Evolutionary conservation across 2,329 filamentous ascomycete species (phyloP), one percentile per base, ranked within the genome.

Genomic region (Colletotrichum brevisporum): DNA sequence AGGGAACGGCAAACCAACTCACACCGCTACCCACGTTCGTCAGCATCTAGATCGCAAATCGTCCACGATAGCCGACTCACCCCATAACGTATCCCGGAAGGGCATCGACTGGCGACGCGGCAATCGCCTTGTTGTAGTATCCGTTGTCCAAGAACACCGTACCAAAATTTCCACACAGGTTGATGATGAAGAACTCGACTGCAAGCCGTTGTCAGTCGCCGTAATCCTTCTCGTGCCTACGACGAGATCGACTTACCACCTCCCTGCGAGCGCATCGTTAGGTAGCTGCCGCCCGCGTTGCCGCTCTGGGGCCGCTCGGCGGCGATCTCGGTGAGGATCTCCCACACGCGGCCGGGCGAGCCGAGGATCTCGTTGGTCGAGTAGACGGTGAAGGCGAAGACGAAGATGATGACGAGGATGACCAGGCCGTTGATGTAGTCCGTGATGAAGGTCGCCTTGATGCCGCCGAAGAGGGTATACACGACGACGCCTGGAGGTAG

Each of bases 81-180:
- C 94, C 94, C 71, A 95, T 88, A 63, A 97, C 91, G 76, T 97
- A 97, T 18, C 94, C 94, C 0, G 94, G 94, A 2, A 98, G 88
- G 0, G 94, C 95, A 70, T 95, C 90, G 0, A 95, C 92, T 1
- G 94, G 94, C 24, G 90, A 92, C 0, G 95, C 94, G 6, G 95
- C 94, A 75, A 97, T 97, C 16, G 94, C 94, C 80, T 97, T 97
- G 85, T 97, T 96, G 82, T 94, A 97, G 83, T 97, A 97, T 16
- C 92, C 91, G 72, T 95, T 95, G 76, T 97, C 94, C 52, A 94
- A 85, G 83, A 97, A 97, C 4, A 97, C 93, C 1, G 92, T 94
- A 67, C 87, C 91, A 69, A 95, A 96, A 80, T 95, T 95, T 48
- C 93, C 93, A 43, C 95, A 91, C 8, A 83, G 91, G 80, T 97